These are phyloP conservation scores for Forsythia suspensa DNA, from an alignment of 257 asterid species.

Conservation along the genomic window DNA sequence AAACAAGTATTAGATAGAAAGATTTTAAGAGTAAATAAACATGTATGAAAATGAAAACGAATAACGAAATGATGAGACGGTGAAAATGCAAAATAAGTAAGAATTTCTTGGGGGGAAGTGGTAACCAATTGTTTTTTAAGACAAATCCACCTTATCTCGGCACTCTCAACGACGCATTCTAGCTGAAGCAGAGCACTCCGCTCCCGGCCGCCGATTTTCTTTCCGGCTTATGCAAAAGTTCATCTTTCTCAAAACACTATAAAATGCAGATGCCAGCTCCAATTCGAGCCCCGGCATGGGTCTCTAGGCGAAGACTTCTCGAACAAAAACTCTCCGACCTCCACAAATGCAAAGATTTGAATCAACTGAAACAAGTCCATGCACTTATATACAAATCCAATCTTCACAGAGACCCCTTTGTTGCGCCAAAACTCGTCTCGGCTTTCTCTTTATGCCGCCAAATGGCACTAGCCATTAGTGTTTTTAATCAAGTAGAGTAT, in stretches of 20 bases:
- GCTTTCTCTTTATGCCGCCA: constrained; percentile 67
- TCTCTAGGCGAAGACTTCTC: constrained; percentile 59
- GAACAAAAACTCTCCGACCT: constrained; percentile 63
- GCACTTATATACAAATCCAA: constrained; percentile 63
- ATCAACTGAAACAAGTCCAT: constrained; percentile 58
- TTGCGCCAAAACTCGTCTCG: constrained; percentile 66
- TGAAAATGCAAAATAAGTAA: too few species aligned
- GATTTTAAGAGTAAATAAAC: too few species aligned
- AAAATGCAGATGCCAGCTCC: constrained; percentile 62
- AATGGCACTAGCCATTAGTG: constrained; percentile 45
- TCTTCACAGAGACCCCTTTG: constrained; percentile 56
- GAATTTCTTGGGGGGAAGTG: too few species aligned
- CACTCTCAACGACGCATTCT: neutral
- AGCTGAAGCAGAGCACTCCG: neutral
- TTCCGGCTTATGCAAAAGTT: constrained; percentile 3
- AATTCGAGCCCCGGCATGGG: constrained; percentile 59
- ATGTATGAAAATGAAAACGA: too few species aligned
- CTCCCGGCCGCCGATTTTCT: constrained; percentile 17
- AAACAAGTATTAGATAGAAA: too few species aligned
- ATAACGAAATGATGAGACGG: too few species aligned
- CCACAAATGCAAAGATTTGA: constrained; percentile 63
- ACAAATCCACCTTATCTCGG: neutral
- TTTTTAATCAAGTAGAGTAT: constrained; percentile 47
- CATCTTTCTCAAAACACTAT: neutral
- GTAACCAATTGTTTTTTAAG: too few species aligned